Conservation (phyloP, 1,284 basidiomycete species). For the Apiotrichum akiyoshidainum region DNA sequence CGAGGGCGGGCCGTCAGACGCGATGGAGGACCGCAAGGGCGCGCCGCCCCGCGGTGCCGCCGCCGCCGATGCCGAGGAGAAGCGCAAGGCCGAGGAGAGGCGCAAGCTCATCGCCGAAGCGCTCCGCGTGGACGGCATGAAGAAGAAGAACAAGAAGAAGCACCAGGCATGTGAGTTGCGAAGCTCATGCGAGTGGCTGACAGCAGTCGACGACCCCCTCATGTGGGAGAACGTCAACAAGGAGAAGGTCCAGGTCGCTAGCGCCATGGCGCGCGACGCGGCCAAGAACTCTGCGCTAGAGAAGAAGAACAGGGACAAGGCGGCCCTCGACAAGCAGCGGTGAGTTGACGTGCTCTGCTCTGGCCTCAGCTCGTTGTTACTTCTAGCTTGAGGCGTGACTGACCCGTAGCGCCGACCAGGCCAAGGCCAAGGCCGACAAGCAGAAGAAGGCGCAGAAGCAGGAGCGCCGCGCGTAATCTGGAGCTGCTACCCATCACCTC, state of each 20-base stretch:
- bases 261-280: constrained; percentile 42
- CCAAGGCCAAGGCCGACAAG: constrained; percentile 49
- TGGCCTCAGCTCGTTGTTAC: background rate
- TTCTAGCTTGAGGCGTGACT: background rate
- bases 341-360: constrained; percentile 19
- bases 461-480: constrained; percentile 39
- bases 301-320: constrained; percentile 44
- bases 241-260: constrained; percentile 42
- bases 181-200: background rate
- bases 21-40: constrained; percentile 12
- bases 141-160: constrained; percentile 46
- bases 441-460: constrained; percentile 51
- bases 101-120: constrained; percentile 41
- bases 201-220: constrained; percentile 37
- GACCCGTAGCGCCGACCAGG: constrained; percentile 41
- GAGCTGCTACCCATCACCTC: background rate
- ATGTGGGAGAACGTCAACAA: constrained; percentile 43
- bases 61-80: constrained; percentile 35
- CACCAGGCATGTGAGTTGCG: constrained; percentile 38
- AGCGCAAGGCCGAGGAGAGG: constrained; percentile 44
- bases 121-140: constrained; percentile 43
- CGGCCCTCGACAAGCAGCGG: constrained; percentile 50
- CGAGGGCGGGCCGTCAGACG: constrained; percentile 34
- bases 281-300: constrained; percentile 35
- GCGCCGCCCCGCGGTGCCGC: constrained; percentile 29